Evolutionary conservation across 1,284 basidiomycete species (phyloP).

Genomic region (Boletus smithii): DNA sequence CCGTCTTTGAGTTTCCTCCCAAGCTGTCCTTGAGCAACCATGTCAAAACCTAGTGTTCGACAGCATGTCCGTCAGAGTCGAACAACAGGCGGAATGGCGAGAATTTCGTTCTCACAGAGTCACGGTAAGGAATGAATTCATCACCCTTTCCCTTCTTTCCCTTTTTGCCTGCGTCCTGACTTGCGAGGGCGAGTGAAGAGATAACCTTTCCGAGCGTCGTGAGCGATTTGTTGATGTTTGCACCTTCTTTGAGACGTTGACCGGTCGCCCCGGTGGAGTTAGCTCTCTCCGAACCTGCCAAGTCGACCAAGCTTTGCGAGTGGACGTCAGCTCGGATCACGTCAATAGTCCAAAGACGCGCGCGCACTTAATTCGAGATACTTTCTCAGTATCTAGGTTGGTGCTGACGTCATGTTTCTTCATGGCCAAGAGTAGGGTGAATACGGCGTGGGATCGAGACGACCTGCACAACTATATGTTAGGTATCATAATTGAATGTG

Average conservation of each 20-base stretch:
- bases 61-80: conserved; percentile 6
- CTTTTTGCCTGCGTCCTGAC: conserved; percentile 66
- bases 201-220: conserved; percentile 98
- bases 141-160: conserved; percentile 82
- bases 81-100: conserved; percentile 2
- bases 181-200: conserved; percentile 81
- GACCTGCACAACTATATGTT: conserved; percentile 48
- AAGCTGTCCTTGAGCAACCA: conserved; percentile 98
- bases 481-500: background rate
- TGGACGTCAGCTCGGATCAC: conserved; percentile 12
- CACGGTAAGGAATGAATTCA: conserved; percentile 92
- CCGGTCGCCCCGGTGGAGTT: conserved; percentile 97
- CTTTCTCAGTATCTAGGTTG: conserved; percentile 91
- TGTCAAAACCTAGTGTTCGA: conserved; percentile 72
- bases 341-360: background rate
- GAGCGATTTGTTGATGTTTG: conserved; percentile 97
- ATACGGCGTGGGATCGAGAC: conserved; percentile 96
- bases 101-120: conserved; percentile 61
- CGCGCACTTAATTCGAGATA: conserved; percentile 85
- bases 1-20: conserved; percentile 92
- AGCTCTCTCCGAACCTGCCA: conserved; percentile 96
- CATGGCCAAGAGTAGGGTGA: conserved; percentile 91
- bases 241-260: conserved; percentile 90
- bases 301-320: conserved; percentile 72
- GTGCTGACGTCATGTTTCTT: conserved; percentile 80